A percentile compares a stretch with the other conserved stretches of the same genome.
Conservation (phyloP, 2,329 filamentous ascomycete genomes). For the Madurella mycetomatis region DNA sequence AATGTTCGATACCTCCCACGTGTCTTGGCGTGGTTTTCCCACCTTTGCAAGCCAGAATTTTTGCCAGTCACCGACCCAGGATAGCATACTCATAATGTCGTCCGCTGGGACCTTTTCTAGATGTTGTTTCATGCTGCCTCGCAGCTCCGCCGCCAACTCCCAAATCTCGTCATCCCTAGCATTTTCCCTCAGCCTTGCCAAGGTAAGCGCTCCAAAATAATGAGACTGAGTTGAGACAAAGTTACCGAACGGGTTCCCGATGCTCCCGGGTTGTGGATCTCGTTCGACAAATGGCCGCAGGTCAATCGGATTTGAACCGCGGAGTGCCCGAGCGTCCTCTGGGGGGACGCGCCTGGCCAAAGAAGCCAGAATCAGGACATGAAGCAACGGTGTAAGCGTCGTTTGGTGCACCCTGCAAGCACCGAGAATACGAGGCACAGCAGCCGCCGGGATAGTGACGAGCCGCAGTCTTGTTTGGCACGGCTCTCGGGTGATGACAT, state of each 20-base stretch:
- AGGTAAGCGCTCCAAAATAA: slow-evolving; percentile 25
- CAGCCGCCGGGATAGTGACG: slow-evolving; percentile 32
- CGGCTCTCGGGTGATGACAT: slow-evolving; percentile 33
- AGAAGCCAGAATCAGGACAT: slow-evolving; percentile 41
- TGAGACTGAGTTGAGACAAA: slow-evolving; percentile 37
- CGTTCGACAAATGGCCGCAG: slow-evolving; percentile 37
- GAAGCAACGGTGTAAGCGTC: slow-evolving; percentile 47
- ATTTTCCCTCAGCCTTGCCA: slow-evolving; percentile 26
- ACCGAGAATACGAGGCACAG: slow-evolving; percentile 32
- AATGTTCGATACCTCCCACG: slow-evolving; percentile 53
- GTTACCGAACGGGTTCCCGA: slow-evolving; percentile 34
- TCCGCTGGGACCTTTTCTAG: slow-evolving; percentile 36
- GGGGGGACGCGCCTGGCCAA: slow-evolving; percentile 36
- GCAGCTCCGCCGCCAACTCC: slow-evolving; percentile 36
- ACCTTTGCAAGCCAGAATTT: slow-evolving; percentile 39
- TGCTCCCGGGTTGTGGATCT: slow-evolving; percentile 25
- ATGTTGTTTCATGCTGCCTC: slow-evolving; percentile 32
- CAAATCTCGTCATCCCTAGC: slow-evolving; percentile 35
- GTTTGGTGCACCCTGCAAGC: slow-evolving; percentile 38
- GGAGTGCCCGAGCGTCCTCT: slow-evolving; percentile 33
- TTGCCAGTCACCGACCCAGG: slow-evolving; percentile 41
- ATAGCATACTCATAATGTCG: slow-evolving; percentile 40
- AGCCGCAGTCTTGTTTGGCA: slow-evolving; percentile 35
- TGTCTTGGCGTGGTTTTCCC: slow-evolving; percentile 37
- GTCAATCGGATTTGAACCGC: slow-evolving; percentile 40